Percentiles rank a stretch among this genome's conserved stretches.
Evolutionary conservation across 805 yeast species (phyloP).

Genomic region (Helenozyma rhizophorensis): DNA sequence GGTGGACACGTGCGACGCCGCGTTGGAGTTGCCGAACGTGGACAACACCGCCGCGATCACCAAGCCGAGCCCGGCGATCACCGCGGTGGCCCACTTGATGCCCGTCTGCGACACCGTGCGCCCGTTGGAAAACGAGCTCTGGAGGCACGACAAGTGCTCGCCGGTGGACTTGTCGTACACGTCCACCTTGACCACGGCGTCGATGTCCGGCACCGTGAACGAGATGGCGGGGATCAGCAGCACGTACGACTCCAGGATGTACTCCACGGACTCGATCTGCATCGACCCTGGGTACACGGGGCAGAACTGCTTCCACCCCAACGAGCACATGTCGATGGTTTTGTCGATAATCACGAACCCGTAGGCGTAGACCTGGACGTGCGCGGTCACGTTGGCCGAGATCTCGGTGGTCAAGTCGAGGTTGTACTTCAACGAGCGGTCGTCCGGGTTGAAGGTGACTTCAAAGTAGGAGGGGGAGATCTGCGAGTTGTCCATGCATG

Average conservation of each 20-base stretch:
- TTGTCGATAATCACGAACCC: constrained; percentile 68
- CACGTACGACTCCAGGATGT: constrained; percentile 48
- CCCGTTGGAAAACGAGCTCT: constrained; percentile 70
- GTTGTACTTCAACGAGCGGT: constrained; percentile 61
- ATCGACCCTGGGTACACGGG: constrained; percentile 81
- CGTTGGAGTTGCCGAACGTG: constrained; percentile 80
- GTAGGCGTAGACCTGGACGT: constrained; percentile 74
- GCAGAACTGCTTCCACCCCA: constrained; percentile 83
- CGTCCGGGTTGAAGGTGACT: constrained; percentile 72
- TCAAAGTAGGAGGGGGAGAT: constrained; percentile 70
- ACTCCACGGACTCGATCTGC: constrained; percentile 67
- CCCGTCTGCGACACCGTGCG: constrained; percentile 70
- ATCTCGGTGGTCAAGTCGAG: constrained; percentile 68
- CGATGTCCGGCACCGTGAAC: constrained; percentile 80
- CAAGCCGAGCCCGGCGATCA: constrained; percentile 83
- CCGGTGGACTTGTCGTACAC: constrained; percentile 39
- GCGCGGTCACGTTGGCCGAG: constrained; percentile 62
- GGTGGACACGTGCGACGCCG: constrained; percentile 86
- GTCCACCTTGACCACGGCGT: constrained; percentile 64
- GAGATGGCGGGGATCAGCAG: constrained; percentile 77
- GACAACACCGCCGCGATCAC: constrained; percentile 78
- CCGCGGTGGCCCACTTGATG: constrained; percentile 89
- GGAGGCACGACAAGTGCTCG: constrained; percentile 64
- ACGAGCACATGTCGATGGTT: constrained; percentile 57
- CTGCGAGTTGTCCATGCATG: constrained; percentile 77